These are phyloP conservation scores for Aspergillus aculeatus DNA, from an alignment of 2,329 filamentous ascomycete genomes.

Conservation along the genomic window DNA sequence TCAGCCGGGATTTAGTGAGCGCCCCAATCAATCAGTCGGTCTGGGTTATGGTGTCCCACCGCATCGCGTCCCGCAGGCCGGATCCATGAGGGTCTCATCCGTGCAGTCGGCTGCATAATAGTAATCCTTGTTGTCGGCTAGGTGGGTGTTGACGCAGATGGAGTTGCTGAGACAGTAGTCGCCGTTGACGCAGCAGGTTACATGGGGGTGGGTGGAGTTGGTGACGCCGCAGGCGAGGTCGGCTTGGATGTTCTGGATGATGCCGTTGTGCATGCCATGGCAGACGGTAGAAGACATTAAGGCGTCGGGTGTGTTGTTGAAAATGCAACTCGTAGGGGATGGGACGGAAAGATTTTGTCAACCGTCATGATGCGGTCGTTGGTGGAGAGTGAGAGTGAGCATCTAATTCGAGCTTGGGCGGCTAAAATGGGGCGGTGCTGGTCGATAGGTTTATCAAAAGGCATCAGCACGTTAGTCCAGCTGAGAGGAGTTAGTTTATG, in stretches of 20 bases:
- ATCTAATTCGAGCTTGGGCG: too few species aligned
- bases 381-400: too few species aligned
- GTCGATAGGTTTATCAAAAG: too few species aligned
- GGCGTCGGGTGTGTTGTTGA: too few species aligned
- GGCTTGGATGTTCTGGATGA: not conserved
- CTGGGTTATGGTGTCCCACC: conserved; percentile 1
- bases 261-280: conserved; percentile 5
- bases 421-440: too few species aligned
- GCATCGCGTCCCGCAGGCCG: conserved; percentile 11
- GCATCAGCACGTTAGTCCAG: too few species aligned
- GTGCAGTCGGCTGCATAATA: conserved; percentile 17
- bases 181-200: conserved; percentile 13
- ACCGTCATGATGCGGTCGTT: too few species aligned
- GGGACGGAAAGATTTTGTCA: not conserved
- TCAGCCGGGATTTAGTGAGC: not conserved
- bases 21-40: too few species aligned
- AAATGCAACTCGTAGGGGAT: too few species aligned
- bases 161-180: conserved; percentile 16
- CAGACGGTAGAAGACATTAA: conserved; percentile 1
- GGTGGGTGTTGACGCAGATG: conserved; percentile 1
- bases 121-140: not conserved
- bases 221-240: conserved; percentile 9
- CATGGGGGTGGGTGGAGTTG: conserved; percentile 10
- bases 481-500: too few species aligned
- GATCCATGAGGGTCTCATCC: conserved; percentile 5